Conservation (phyloP, 1,139 yeast species). For the Scheffersomyces lignicola region DNA sequence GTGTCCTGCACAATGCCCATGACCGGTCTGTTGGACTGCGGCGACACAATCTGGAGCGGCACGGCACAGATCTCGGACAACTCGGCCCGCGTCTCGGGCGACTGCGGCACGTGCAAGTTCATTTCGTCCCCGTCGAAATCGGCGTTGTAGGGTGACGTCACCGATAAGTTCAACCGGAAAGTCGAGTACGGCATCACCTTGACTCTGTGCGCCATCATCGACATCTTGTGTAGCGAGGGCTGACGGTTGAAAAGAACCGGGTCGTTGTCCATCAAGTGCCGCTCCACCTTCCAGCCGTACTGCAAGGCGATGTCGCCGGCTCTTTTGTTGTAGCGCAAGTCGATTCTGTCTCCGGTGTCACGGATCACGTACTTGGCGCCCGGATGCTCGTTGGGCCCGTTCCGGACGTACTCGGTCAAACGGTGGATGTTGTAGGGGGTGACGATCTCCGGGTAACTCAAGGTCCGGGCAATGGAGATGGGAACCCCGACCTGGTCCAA, state of each 20-base stretch:
- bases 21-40: slow-evolving; percentile 97
- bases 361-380: slow-evolving; percentile 98
- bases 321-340: slow-evolving; percentile 92
- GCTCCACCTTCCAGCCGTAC: slow-evolving; percentile 98
- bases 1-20: slow-evolving; percentile 99
- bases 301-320: slow-evolving; percentile 98
- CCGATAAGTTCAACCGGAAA: slow-evolving; percentile 92
- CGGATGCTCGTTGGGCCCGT: slow-evolving; percentile 99
- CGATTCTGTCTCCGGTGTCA: slow-evolving; percentile 98
- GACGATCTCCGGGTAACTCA: slow-evolving; percentile 95
- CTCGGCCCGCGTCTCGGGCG: slow-evolving; percentile 97
- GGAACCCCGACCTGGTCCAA: slow-evolving; percentile 99
- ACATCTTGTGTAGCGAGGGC: slow-evolving; percentile 98
- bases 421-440: slow-evolving; percentile 96
- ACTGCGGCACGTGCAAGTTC: slow-evolving; percentile 99
- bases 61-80: slow-evolving; percentile 93
- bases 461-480: slow-evolving; percentile 89
- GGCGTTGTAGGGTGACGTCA: slow-evolving; percentile 97
- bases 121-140: slow-evolving; percentile 99
- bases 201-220: slow-evolving; percentile 99
- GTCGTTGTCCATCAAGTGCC: slow-evolving; percentile 96
- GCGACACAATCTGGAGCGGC: slow-evolving; percentile 95
- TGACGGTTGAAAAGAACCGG: slow-evolving; percentile 98
- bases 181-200: slow-evolving; percentile 99
- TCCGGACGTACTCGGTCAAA: slow-evolving; percentile 87